Percentiles rank a stretch among this genome's conserved stretches.
Conservation (phyloP, 306 rosid genomes). For the Dalbergia cochinchinensis region DNA sequence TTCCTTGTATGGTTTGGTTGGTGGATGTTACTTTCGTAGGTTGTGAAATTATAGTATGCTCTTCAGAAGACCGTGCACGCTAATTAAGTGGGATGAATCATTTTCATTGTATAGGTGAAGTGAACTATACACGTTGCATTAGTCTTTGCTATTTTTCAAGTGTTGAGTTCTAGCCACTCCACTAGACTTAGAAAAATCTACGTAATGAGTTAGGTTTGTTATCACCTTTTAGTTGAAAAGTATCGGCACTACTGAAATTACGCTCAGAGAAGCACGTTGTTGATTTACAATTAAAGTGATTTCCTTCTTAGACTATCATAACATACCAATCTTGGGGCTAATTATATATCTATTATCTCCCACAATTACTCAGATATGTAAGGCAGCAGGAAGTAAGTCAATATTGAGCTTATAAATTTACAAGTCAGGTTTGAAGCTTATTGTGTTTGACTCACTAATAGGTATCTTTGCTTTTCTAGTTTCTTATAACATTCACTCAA, state of each 20-base stretch:
- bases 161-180: conserved; percentile 33
- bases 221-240: conserved; percentile 36
- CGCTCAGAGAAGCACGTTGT: not conserved
- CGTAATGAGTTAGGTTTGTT: conserved; percentile 35
- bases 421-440: too few relatives aligned
- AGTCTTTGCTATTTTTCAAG: conserved; percentile 11
- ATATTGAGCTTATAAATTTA: too few relatives aligned
- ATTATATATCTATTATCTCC: not conserved
- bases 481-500: too few relatives aligned
- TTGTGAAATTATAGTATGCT: conserved; percentile 9
- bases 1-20: conserved; percentile 38
- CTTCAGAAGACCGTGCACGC: conserved; percentile 21
- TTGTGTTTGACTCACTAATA: too few relatives aligned
- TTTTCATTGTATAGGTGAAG: not conserved
- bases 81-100: conserved; percentile 18
- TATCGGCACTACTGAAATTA: conserved; percentile 26
- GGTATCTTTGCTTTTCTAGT: too few relatives aligned
- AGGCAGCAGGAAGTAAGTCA: not conserved
- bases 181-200: conserved; percentile 20
- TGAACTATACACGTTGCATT: not conserved
- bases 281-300: not conserved
- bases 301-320: conserved; percentile 1
- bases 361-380: not conserved
- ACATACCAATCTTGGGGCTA: not conserved
- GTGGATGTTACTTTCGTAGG: conserved; percentile 38